Evolutionary conservation across 2,329 filamentous ascomycete species (phyloP).

Genomic region (Epichloe brachyelytri): DNA sequence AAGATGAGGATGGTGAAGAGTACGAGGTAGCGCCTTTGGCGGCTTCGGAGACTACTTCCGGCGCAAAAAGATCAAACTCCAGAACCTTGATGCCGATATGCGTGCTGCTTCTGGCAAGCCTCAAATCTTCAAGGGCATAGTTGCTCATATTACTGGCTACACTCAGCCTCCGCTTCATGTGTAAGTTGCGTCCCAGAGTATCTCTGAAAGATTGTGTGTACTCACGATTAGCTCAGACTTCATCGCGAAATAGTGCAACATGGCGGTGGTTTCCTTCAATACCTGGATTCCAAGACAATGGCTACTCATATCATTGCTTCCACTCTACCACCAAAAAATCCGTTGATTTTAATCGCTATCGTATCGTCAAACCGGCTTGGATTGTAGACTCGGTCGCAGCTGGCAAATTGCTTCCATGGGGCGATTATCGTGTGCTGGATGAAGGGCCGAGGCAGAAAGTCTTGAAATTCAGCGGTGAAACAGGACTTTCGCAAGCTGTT

Average conservation of each 20-base stretch:
- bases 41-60: constrained; percentile 88
- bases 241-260: constrained; percentile 80
- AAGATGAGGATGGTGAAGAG: constrained; percentile 76
- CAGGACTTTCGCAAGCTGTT: constrained; percentile 53
- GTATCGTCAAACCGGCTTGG: constrained; percentile 92
- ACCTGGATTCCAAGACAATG: constrained; percentile 85
- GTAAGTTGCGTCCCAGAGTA: constrained; percentile 18
- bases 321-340: constrained; percentile 84
- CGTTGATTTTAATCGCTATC: constrained; percentile 74
- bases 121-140: constrained; percentile 79
- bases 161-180: constrained; percentile 87
- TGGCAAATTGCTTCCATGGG: constrained; percentile 74
- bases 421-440: constrained; percentile 69
- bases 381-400: constrained; percentile 78
- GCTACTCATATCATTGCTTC: constrained; percentile 95
- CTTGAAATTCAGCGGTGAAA: constrained; percentile 48
- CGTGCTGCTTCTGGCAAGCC: constrained; percentile 59
- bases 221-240: constrained; percentile 31
- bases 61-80: constrained; percentile 92
- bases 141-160: constrained; percentile 88
- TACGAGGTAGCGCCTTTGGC: constrained; percentile 78
- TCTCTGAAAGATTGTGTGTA: neutral
- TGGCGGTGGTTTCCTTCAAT: constrained; percentile 92
- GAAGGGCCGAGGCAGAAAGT: constrained; percentile 75
- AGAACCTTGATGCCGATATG: constrained; percentile 80